phyloP scores from a whole-genome alignment of 2,329 filamentous ascomycete species.

The Thielaviopsis euricoi region DNA sequence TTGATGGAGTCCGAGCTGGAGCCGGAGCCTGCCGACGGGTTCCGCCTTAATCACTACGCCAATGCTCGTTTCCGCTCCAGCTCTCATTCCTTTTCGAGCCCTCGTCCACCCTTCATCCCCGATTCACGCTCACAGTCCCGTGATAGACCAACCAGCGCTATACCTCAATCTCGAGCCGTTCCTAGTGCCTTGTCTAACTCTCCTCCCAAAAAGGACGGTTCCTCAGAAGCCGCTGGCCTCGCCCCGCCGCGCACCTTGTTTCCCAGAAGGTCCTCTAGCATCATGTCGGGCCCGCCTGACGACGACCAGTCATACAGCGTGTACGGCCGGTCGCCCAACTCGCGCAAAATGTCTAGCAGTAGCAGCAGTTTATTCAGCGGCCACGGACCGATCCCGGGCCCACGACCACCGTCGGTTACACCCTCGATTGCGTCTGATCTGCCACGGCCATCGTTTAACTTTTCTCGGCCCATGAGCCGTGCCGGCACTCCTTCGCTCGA shows the following conservation, averaged over 20 bases:
- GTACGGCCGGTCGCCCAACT: constrained; percentile 45
- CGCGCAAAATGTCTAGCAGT: constrained; percentile 61
- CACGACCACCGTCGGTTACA: constrained; percentile 38
- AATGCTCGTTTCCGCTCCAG: constrained; percentile 19
- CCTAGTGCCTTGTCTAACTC: constrained; percentile 5
- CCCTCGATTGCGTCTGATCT: constrained; percentile 74
- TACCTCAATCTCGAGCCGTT: constrained; percentile 19
- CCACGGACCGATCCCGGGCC: constrained; percentile 31
- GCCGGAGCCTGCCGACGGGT: too few relatives aligned
- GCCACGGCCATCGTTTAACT: constrained; percentile 71
- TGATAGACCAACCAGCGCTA: constrained; percentile 26
- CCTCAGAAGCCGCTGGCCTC: constrained; percentile 20
- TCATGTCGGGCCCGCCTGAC: constrained; percentile 48
- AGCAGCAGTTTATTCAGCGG: constrained; percentile 31
- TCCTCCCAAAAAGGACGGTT: constrained; percentile 4
- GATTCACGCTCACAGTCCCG: constrained; percentile 32
- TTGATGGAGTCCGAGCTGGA: constrained; percentile 18
- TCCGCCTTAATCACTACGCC: constrained; percentile 35
- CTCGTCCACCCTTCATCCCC: neutral
- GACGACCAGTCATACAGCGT: constrained; percentile 39
- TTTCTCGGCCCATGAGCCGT: constrained; percentile 76
- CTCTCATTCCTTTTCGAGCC: neutral
- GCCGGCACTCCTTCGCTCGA: constrained; percentile 44
- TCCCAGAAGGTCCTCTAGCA: constrained; percentile 39
- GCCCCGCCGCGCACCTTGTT: constrained; percentile 34